Percentiles rank a stretch among this genome's conserved stretches.
Conservation (phyloP, 2,329 filamentous ascomycete genomes). For the Cryphonectria naterciae region DNA sequence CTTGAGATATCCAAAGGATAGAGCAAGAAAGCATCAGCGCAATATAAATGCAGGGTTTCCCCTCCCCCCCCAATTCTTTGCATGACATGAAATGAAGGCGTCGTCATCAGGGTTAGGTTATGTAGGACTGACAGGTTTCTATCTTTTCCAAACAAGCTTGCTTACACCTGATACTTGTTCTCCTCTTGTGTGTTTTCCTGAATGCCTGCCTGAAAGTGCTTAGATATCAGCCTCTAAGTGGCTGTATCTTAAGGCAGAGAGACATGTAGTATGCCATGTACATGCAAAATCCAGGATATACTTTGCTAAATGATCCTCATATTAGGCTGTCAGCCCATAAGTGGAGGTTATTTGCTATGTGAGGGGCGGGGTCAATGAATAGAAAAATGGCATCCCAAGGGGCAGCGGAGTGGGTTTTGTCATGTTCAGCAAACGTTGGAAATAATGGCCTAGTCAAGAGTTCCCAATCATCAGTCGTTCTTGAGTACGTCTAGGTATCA, state of each 20-base stretch:
- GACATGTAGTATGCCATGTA: too few species aligned
- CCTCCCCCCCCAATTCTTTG: not conserved
- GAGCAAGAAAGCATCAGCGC: not conserved
- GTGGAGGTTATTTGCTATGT: not conserved
- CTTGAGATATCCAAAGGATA: not conserved
- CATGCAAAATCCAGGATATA: too few species aligned
- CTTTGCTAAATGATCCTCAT: too few species aligned
- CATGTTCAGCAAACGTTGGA: not conserved
- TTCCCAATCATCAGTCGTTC: slow-evolving; percentile 18
- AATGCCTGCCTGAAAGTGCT: too few species aligned
- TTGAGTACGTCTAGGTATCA: slow-evolving; percentile 29
- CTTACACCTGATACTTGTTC: too few species aligned
- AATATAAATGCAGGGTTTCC: slow-evolving; percentile 6
- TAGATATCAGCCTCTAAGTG: too few species aligned
- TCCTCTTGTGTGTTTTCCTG: too few species aligned
- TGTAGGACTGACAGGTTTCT: too few species aligned
- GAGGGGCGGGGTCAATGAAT: too few species aligned
- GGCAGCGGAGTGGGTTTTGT: not conserved
- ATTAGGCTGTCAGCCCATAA: not conserved
- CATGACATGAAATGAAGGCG: not conserved
- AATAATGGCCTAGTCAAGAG: not conserved
- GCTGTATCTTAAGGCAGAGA: too few species aligned
- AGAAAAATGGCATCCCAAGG: not conserved
- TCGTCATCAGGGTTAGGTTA: not conserved
- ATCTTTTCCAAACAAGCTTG: too few species aligned